Evolutionary conservation across 2,329 filamentous ascomycete species (phyloP).

Genomic region (Hypoxylon sp.): DNA sequence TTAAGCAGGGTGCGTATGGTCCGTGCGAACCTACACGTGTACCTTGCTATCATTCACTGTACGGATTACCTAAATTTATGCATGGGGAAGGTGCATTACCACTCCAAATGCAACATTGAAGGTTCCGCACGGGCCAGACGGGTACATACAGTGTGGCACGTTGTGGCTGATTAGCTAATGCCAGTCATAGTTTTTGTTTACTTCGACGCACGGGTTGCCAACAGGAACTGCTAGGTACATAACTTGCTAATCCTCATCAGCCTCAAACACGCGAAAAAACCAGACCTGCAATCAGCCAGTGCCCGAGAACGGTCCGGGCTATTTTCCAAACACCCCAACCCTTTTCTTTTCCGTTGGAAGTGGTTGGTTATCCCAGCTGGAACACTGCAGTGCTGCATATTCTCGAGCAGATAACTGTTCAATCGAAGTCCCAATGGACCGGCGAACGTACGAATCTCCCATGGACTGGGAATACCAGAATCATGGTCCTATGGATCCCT

Average conservation of each 20-base stretch:
- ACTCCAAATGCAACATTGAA: too few relatives aligned
- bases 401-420: constrained; percentile 12
- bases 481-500: constrained; percentile 68
- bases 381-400: constrained; percentile 5
- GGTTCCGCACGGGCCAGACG: too few relatives aligned
- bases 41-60: not conserved
- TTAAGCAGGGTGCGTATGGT: not conserved
- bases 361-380: constrained; percentile 1
- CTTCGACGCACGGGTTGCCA: constrained; percentile 38
- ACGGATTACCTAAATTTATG: not conserved
- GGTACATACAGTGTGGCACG: not conserved
- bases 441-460: constrained; percentile 68
- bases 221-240: constrained; percentile 28
- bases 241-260: constrained; percentile 4
- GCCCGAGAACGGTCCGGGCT: not conserved
- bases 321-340: not conserved
- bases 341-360: constrained; percentile 1
- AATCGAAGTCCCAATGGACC: constrained; percentile 58
- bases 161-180: constrained; percentile 1
- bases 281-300: not conserved
- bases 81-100: too few relatives aligned
- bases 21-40: not conserved
- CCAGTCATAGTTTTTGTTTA: constrained; percentile 36
- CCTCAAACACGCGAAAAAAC: constrained; percentile 5
- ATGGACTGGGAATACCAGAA: constrained; percentile 77